Percentiles rank a stretch among this genome's conserved stretches.
Conservation (phyloP, 345 rosid species). For the Eutrema yunnanense region DNA sequence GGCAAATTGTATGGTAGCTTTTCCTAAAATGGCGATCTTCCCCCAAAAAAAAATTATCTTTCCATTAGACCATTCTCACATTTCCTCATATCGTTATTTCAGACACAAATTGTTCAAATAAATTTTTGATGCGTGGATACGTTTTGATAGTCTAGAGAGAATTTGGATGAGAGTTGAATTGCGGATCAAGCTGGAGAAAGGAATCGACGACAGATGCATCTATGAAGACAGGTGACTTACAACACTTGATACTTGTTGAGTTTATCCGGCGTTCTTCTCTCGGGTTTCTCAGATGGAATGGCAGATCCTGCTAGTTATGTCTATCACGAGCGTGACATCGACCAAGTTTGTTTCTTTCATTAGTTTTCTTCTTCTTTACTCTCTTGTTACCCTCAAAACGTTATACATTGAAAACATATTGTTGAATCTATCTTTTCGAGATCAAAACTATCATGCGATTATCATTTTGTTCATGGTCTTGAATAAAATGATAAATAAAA, state of each 20-base stretch:
- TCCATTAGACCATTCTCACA: slow-evolving; percentile 16
- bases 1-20: slow-evolving; percentile 36
- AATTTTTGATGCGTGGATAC: neutral
- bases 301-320: slow-evolving; percentile 82
- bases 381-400: neutral
- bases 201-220: slow-evolving; percentile 58
- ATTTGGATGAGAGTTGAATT: slow-evolving; percentile 41
- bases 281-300: slow-evolving; percentile 94
- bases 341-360: slow-evolving; percentile 48
- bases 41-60: slow-evolving; percentile 13
- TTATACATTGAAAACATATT: neutral
- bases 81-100: slow-evolving; percentile 9
- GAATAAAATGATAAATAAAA: neutral
- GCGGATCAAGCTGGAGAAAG: slow-evolving; percentile 20
- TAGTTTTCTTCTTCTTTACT: neutral
- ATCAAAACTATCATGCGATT: neutral
- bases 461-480: neutral
- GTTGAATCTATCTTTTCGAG: neutral
- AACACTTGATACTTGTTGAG: slow-evolving; percentile 52
- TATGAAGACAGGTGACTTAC: slow-evolving; percentile 75
- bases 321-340: slow-evolving; percentile 81
- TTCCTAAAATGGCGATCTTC: slow-evolving; percentile 30
- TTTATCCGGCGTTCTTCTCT: slow-evolving; percentile 40
- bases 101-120: neutral
- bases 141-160: slow-evolving; percentile 9